Conservation (phyloP, 495 filamentous ascomycete species). For the Geoglossum glabrum region DNA sequence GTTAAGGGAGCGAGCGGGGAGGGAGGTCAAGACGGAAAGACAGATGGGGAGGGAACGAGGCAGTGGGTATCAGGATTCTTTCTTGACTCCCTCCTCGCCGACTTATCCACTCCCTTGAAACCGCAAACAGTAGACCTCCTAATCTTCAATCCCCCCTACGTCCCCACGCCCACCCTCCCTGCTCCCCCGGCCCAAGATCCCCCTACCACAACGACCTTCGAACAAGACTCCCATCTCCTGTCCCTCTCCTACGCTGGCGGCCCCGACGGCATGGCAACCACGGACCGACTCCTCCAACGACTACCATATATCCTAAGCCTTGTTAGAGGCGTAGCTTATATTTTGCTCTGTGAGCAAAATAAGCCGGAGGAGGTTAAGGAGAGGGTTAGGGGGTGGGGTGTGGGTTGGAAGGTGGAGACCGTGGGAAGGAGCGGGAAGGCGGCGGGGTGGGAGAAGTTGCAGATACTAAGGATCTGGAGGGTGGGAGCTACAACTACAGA, state of each 20-base stretch:
- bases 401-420: slow-evolving; percentile 51
- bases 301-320: slow-evolving; percentile 41
- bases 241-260: slow-evolving; percentile 78
- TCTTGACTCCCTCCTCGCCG: slow-evolving; percentile 40
- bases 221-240: slow-evolving; percentile 61
- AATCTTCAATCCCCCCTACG: slow-evolving; percentile 93
- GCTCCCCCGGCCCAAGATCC: slow-evolving; percentile 17
- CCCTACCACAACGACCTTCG: slow-evolving; percentile 28
- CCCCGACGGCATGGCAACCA: slow-evolving; percentile 78
- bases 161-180: slow-evolving; percentile 61
- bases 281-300: slow-evolving; percentile 48
- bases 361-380: slow-evolving; percentile 53
- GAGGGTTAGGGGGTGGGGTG: slow-evolving; percentile 33
- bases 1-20: slow-evolving; percentile 8
- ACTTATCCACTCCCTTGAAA: slow-evolving; percentile 40
- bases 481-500: too few relatives aligned
- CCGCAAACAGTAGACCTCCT: slow-evolving; percentile 50
- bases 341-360: slow-evolving; percentile 80
- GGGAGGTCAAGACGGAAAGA: too few relatives aligned
- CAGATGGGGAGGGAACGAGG: too few relatives aligned
- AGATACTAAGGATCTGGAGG: slow-evolving; percentile 58
- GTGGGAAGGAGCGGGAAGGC: slow-evolving; percentile 66
- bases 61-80: slow-evolving; percentile 15
- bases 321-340: slow-evolving; percentile 58
- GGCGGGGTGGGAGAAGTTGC: slow-evolving; percentile 82